Conservation (phyloP, 371 early-diverging fungal species). For the Syncephalastrum sp. region DNA sequence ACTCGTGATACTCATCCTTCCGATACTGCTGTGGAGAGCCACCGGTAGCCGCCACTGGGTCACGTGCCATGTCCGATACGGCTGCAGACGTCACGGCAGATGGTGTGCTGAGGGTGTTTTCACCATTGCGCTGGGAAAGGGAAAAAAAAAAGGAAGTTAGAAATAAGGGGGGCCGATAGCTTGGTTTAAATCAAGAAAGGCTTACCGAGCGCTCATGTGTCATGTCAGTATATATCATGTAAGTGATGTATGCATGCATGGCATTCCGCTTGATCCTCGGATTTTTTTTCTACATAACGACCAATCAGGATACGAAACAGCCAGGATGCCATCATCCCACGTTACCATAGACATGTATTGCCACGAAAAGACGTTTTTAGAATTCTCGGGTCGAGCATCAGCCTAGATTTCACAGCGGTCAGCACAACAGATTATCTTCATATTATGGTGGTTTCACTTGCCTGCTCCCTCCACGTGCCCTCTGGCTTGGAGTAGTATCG, state of each 20-base stretch:
- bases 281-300: constrained; percentile 41
- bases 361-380: constrained; percentile 17
- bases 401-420: background rate
- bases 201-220: constrained; percentile 22
- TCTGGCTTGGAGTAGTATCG: background rate
- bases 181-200: background rate
- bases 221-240: constrained; percentile 58
- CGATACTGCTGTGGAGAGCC: no score
- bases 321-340: constrained; percentile 1
- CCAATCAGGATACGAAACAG: background rate
- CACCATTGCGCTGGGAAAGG: no score
- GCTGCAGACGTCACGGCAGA: no score
- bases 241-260: constrained; percentile 58
- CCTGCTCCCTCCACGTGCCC: constrained; percentile 9
- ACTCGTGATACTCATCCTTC: no score
- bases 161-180: no score
- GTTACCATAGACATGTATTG: constrained; percentile 29
- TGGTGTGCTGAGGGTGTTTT: no score
- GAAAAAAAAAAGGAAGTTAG: no score
- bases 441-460: background rate
- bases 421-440: background rate
- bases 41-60: no score
- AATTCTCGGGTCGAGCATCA: constrained; percentile 2
- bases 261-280: constrained; percentile 57
- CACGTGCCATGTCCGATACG: no score